Evolutionary conservation across 108 stramenopile genomes (phyloP), one percentile per base, ranked within the genome.

Genomic region (Ochromonas danica): DNA sequence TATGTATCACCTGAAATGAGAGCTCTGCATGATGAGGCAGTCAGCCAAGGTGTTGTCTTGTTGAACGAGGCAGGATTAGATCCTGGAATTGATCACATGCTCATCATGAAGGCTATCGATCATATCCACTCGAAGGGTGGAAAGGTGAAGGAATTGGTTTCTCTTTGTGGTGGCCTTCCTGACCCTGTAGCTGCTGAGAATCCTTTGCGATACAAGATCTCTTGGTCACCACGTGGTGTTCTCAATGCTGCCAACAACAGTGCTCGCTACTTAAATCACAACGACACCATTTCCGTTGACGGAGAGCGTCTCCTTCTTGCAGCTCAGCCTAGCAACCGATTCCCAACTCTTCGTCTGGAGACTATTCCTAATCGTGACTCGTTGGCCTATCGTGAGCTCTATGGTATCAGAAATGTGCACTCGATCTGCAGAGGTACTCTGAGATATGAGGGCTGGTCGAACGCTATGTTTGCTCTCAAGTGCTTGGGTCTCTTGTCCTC

Each of bases 31-130:
- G 61, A 82, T 38, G 86, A 65, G 33, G 85, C 86, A 62, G 61
- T 81, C 77, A 85, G 78, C 22, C 81, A 86, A 10, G 92, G 92
- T 35, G 85, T 95, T 31, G 77, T 71, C 60, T 85, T 95, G 40
- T 77, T 95, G 39, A 92, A 92, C 81, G 92, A 95, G 87, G 89
- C 90, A 61, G 94, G 94, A 1, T 82, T 95, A 30, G 94, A 95
- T 80, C 94, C 94, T 36, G 94, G 94, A 17, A 88, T 94, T 61
- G 91, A 93, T 78, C 92, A 93, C 82, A 33, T 31, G 31, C 80
- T 80, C 39, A 92, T 92, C 39, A 90, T 91, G 91, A 84, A 81
- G 70, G 89, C 91, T 27, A 91, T 95, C 67, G 89, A 92, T 79
- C 85, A 90, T 71, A 85, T 92, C 71, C n/a, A n/a, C n/a, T n/a